These are phyloP conservation scores for Sporothrix brunneoviolacea DNA, from an alignment of 2,329 filamentous ascomycete species.

Conservation along the genomic window DNA sequence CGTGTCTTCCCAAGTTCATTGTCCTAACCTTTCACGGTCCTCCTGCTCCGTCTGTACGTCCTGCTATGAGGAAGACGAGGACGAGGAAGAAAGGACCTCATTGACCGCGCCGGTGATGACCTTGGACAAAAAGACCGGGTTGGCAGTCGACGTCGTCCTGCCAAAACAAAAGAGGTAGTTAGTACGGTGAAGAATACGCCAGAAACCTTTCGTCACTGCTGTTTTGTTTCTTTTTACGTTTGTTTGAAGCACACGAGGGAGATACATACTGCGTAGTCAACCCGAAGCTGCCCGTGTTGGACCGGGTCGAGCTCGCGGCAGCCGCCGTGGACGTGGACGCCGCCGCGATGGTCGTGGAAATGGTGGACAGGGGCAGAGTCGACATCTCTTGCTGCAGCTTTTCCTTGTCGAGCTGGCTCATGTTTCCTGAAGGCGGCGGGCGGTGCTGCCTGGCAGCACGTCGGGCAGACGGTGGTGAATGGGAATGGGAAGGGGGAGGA, in stretches of 20 bases:
- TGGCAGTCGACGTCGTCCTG: slow-evolving; percentile 10
- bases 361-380: slow-evolving; percentile 13
- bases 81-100: slow-evolving; percentile 10
- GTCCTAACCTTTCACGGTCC: too few species aligned
- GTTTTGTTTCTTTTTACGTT: too few species aligned
- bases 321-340: slow-evolving; percentile 8
- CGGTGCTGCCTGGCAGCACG: too few species aligned
- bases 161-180: too few species aligned
- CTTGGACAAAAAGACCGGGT: slow-evolving; percentile 14
- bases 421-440: too few species aligned
- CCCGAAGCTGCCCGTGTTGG: slow-evolving; percentile 1
- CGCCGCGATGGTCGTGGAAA: slow-evolving; percentile 8
- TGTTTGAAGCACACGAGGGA: too few species aligned
- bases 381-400: slow-evolving; percentile 16
- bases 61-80: background rate
- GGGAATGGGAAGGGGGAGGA: background rate
- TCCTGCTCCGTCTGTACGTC: too few species aligned
- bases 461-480: background rate
- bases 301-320: background rate
- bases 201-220: too few species aligned
- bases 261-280: background rate
- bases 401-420: slow-evolving; percentile 16
- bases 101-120: slow-evolving; percentile 17
- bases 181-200: background rate
- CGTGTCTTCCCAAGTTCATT: too few species aligned